A percentile compares a stretch with the other conserved stretches of the same genome.
Evolutionary conservation across 148 eudicot genomes (phyloP).

Genomic region (Vaccinium corymbosum): DNA sequence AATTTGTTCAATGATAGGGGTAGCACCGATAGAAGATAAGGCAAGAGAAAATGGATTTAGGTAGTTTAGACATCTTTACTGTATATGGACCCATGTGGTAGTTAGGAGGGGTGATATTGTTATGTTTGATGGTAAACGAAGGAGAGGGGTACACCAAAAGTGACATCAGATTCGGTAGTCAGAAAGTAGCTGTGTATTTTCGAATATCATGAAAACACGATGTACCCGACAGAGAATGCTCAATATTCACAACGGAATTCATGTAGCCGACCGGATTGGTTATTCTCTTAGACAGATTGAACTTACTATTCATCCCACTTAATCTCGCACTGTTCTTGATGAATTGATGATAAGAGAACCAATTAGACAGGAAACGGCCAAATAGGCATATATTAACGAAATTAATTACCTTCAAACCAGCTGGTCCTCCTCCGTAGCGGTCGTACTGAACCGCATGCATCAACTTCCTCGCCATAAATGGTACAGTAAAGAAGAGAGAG

Average conservation of each 20-base stretch:
- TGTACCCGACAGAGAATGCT: background rate
- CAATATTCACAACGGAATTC: background rate
- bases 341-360: background rate
- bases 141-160: background rate
- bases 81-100: background rate
- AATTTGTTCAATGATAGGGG: background rate
- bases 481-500: background rate
- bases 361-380: background rate
- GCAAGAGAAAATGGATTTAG: background rate
- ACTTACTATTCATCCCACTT: background rate
- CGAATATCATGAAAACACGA: background rate
- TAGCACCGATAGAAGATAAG: background rate
- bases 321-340: background rate
- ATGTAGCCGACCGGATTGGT: background rate
- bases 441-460: conserved; percentile 1
- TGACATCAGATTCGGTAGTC: background rate
- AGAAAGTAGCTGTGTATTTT: background rate
- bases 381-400: background rate
- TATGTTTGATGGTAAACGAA: background rate
- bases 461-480: background rate
- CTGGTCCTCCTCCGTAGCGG: background rate
- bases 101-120: background rate
- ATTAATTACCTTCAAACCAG: conserved; percentile 8
- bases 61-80: background rate
- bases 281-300: background rate